Percentiles rank a stretch among this genome's conserved stretches.
Evolutionary conservation across 129 eudicot species (phyloP).

Genomic region (Flaveria robusta): DNA sequence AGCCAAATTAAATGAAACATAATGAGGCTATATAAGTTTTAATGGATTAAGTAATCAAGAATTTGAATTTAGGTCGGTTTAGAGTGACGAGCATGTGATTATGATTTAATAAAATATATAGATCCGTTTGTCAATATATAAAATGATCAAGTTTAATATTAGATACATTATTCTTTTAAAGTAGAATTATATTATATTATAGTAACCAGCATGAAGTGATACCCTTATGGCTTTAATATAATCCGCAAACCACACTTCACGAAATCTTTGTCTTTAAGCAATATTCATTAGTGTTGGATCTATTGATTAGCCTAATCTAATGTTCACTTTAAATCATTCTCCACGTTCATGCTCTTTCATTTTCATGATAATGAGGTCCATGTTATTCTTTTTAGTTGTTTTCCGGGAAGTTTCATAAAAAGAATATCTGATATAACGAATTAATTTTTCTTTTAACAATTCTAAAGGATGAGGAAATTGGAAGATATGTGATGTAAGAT

Average conservation of each 20-base stretch:
- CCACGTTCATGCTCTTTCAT: conserved; percentile 14
- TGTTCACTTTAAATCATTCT: conserved; percentile 21
- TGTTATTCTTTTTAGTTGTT: conserved; percentile 17
- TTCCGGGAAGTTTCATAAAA: neutral
- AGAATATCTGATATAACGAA: neutral
- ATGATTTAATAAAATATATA: conserved; percentile 26
- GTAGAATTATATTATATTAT: conserved; percentile 4
- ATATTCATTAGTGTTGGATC: conserved; percentile 28
- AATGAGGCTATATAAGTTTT: conserved; percentile 17
- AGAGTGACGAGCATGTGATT: conserved; percentile 42
- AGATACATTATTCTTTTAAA: conserved; percentile 7
- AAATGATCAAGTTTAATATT: neutral
- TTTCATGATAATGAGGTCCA: conserved; percentile 19
- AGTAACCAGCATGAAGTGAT: conserved; percentile 16
- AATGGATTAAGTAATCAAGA: conserved; percentile 26
- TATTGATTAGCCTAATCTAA: conserved; percentile 20
- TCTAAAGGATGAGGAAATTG: conserved; percentile 7
- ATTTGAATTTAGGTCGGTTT: conserved; percentile 25
- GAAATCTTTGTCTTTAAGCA: conserved; percentile 40
- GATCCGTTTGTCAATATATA: neutral
- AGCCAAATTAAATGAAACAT: conserved; percentile 23
- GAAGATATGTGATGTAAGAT: conserved; percentile 29
- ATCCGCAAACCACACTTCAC: conserved; percentile 34
- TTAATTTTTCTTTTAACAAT: too few species aligned
- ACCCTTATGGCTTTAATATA: conserved; percentile 18